Conservation (phyloP, 768 basidiomycete species). For the Agaricus subrufescens region DNA sequence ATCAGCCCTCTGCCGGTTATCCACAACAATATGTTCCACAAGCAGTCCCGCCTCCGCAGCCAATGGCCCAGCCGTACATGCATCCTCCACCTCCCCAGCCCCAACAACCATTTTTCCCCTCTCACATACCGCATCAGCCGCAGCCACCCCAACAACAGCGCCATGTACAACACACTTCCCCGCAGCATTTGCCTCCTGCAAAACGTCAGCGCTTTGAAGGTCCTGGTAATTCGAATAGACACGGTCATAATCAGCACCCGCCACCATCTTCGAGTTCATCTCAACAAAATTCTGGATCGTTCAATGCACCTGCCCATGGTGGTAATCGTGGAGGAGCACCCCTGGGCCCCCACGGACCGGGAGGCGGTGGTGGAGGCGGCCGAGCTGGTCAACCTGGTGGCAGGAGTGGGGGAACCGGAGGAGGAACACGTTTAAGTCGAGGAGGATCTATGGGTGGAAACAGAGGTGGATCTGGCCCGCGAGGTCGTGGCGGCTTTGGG, state of each 20-base stretch:
- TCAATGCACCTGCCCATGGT: slow-evolving; percentile 24
- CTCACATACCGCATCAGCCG: slow-evolving; percentile 39
- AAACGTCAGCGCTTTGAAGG: slow-evolving; percentile 89
- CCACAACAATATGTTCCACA: slow-evolving; percentile 68
- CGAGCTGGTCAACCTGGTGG: slow-evolving; percentile 39
- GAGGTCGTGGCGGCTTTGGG: slow-evolving; percentile 36
- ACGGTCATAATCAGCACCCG: slow-evolving; percentile 44
- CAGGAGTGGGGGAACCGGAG: slow-evolving; percentile 41
- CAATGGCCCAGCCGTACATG: slow-evolving; percentile 47
- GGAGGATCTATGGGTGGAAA: slow-evolving; percentile 46
- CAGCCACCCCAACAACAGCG: slow-evolving; percentile 43
- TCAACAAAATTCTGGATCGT: slow-evolving; percentile 35
- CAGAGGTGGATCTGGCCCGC: slow-evolving; percentile 38
- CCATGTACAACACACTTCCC: slow-evolving; percentile 57
- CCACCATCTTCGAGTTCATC: slow-evolving; percentile 60
- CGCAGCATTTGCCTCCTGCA: slow-evolving; percentile 85
- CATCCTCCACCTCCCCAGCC: slow-evolving; percentile 40
- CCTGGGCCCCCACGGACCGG: slow-evolving; percentile 24
- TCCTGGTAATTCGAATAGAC: slow-evolving; percentile 46
- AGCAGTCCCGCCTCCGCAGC: slow-evolving; percentile 43
- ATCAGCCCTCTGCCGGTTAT: slow-evolving; percentile 65
- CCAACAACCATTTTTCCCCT: slow-evolving; percentile 43
- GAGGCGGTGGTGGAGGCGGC: slow-evolving; percentile 30
- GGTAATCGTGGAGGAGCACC: slow-evolving; percentile 34
- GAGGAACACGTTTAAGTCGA: slow-evolving; percentile 45